Conservation (phyloP, 1,284 basidiomycete species). For the Naganishia liquefaciens region DNA sequence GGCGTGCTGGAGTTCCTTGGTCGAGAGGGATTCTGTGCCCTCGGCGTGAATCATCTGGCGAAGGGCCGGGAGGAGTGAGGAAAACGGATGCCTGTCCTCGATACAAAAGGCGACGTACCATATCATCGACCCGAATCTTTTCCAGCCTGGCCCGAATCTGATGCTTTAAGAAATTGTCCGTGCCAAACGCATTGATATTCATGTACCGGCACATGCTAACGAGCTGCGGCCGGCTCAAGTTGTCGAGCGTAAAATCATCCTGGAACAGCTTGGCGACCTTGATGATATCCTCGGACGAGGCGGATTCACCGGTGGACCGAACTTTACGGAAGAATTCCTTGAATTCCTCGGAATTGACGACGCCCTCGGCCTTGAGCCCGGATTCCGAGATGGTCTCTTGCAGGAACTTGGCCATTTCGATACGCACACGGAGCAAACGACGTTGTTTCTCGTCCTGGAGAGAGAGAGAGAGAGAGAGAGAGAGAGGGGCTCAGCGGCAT, state of each 20-base stretch:
- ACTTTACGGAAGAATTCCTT: constrained; percentile 99
- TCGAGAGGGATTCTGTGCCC: constrained; percentile 86
- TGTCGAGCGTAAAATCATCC: constrained; percentile 96
- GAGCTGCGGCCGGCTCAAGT: constrained; percentile 92
- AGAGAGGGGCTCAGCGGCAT: no score
- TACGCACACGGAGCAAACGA: constrained; percentile 86
- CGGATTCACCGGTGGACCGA: constrained; percentile 90
- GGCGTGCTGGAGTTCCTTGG: constrained; percentile 84
- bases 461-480: not conserved
- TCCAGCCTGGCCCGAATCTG: constrained; percentile 83
- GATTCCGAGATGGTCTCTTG: constrained; percentile 96
- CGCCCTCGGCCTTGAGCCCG: constrained; percentile 85
- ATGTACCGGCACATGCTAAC: constrained; percentile 97
- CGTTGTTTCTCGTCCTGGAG: constrained; percentile 91
- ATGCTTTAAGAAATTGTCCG: constrained; percentile 96
- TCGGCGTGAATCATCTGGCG: constrained; percentile 77
- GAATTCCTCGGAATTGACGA: constrained; percentile 91
- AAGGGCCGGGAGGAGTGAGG: not conserved
- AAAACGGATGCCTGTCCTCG: not conserved
- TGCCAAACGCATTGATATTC: constrained; percentile 97
- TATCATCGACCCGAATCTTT: constrained; percentile 86
- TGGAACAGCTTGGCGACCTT: constrained; percentile 96
- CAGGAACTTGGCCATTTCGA: constrained; percentile 99
- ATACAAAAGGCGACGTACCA: constrained; percentile 44
- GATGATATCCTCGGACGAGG: constrained; percentile 83